Evolutionary conservation across 106 monocot species (phyloP).

Genomic region (Allium cepa): DNA sequence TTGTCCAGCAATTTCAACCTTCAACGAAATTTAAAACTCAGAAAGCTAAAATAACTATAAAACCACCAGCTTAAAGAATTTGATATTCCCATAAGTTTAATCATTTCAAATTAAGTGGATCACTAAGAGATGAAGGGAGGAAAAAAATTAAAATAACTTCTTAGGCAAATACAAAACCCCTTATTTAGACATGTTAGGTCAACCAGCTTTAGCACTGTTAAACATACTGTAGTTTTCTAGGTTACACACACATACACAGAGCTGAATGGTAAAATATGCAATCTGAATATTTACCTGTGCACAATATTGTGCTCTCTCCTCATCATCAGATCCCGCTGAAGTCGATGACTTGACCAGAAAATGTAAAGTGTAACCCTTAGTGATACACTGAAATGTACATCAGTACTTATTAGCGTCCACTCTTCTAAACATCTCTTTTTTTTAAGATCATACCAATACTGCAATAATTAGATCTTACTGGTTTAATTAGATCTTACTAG

Average conservation of each 20-base stretch:
- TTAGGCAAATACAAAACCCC: no score
- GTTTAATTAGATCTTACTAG: slow-evolving; percentile 33
- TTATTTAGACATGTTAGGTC: no score
- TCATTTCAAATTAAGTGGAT: no score
- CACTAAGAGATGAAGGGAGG: no score
- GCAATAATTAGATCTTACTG: not conserved
- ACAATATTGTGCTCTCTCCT: slow-evolving; percentile 18
- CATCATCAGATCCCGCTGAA: slow-evolving; percentile 24
- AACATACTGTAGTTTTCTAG: no score
- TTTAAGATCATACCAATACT: no score
- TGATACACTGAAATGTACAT: slow-evolving; percentile 34
- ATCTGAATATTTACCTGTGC: slow-evolving; percentile 39
- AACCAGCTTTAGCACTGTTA: no score
- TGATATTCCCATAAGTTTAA: no score
- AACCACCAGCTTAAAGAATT: not conserved
- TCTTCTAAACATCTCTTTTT: no score
- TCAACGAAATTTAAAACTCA: slow-evolving; percentile 9
- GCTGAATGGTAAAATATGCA: not conserved
- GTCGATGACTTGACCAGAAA: slow-evolving; percentile 37
- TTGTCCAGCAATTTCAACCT: slow-evolving; percentile 80
- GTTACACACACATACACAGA: not conserved
- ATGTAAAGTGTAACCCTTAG: slow-evolving; percentile 56
- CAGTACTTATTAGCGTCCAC: slow-evolving; percentile 3
- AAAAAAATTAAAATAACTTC: no score
- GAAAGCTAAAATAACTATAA: not conserved